Conservation (phyloP, 2,329 filamentous ascomycete species). For the Alternaria sp. region DNA sequence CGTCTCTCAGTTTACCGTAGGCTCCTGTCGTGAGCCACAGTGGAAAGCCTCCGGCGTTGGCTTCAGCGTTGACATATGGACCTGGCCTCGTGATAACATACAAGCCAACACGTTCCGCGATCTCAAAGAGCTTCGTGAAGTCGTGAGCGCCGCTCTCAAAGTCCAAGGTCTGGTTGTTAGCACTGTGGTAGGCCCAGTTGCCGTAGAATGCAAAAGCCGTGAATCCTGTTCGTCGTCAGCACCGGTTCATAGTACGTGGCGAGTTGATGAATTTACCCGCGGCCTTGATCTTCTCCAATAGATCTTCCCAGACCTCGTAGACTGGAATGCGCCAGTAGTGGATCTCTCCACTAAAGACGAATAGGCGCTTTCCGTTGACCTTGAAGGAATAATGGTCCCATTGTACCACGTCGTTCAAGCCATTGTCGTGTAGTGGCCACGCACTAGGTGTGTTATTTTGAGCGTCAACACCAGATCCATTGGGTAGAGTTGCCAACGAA, state of each 20-base stretch:
- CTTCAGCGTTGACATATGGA: conserved; percentile 69
- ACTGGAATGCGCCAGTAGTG: conserved; percentile 58
- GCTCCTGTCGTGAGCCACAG: conserved; percentile 68
- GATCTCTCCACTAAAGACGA: conserved; percentile 61
- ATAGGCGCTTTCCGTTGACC: conserved; percentile 58
- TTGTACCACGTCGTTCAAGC: conserved; percentile 56
- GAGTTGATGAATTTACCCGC: conserved; percentile 22
- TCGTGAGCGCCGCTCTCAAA: conserved; percentile 62
- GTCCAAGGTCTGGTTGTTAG: conserved; percentile 55
- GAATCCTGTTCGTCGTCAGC: conserved; percentile 45
- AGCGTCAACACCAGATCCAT: conserved; percentile 24
- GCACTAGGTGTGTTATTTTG: conserved; percentile 35
- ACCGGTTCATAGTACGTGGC: neutral
- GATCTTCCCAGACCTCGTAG: conserved; percentile 57
- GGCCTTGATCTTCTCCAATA: conserved; percentile 61
- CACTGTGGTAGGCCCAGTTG: conserved; percentile 58
- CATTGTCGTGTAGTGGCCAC: conserved; percentile 59
- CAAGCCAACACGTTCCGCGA: conserved; percentile 61
- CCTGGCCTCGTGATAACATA: conserved; percentile 65
- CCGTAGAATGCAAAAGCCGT: conserved; percentile 57
- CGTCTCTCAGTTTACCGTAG: conserved; percentile 60
- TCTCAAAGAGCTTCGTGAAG: conserved; percentile 59
- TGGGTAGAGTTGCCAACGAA: conserved; percentile 17
- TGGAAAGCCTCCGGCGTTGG: conserved; percentile 67
- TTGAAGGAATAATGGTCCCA: conserved; percentile 63